Base-by-base conservation (phyloP, 345 rosid species). In the Pugionium dolabratum region DNA sequence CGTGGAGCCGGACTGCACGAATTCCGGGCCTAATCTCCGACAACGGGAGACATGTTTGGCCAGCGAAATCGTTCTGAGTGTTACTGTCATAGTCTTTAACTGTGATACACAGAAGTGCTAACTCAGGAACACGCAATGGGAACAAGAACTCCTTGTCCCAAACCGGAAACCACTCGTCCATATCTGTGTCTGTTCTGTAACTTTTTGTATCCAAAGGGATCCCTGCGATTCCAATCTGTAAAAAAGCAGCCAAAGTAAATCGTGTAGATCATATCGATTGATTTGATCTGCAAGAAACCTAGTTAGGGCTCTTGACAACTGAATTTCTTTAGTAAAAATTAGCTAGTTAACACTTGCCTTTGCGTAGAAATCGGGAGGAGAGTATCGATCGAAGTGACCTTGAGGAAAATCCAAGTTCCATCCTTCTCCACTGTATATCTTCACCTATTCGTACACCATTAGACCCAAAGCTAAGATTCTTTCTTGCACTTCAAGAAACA, bases 81-180 rank as follows among this genome's bases (percentile, higher is more conserved):
- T 88, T 83, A 68, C 71, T 78, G 65, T 93, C 90, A 34, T 85
- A 76, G 34, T 87, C 97, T 7, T 76, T 77, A 39, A 90, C 94
- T 72, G 80, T 96, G 4, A 90, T 77, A 66, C 82, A 78, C 33
- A 92, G 84, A 76, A 90, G 53, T 11, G 95, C 96, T 69, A 86
- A 66, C 35, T 86, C 88, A 4, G 98, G 97, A 69, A 86, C 86
- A 3, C 86, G 79, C 18, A 93, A 63, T 2, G 84, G 82, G 65
- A 90, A 93, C 71, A 64, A 82, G 39, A 90, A 93, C 11, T 90
- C 97, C 70, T 90, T 88, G 6, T 90, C 57, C 97, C 97, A 93
- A 30, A 79, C 84, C 0, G 95, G 97, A 66, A 62, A 80, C 96
- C 96, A 92, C 32, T 87, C 78, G 67, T 92, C 89, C 55, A 73